These are phyloP conservation scores for Boechera divaricarpa DNA, from an alignment of 345 rosid genomes.

Conservation along the genomic window DNA sequence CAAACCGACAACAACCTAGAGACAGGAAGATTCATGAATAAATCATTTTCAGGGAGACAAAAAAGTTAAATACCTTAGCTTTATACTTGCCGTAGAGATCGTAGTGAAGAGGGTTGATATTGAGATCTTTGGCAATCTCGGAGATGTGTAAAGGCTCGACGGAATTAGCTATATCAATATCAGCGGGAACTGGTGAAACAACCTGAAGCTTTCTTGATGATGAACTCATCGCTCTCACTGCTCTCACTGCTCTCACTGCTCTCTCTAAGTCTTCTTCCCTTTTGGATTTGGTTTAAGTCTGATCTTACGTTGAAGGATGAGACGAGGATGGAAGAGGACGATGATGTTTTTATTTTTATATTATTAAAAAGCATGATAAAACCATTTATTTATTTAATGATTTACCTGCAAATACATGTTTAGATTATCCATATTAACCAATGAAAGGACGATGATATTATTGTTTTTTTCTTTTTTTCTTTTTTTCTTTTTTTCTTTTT, in stretches of 20 bases:
- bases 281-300: neutral
- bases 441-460: slow-evolving; percentile 19
- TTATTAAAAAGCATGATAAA: neutral
- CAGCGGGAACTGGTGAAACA: slow-evolving; percentile 91
- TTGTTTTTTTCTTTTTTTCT: neutral
- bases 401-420: neutral
- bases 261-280: neutral
- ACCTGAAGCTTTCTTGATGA: slow-evolving; percentile 75
- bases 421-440: neutral
- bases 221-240: slow-evolving; percentile 52
- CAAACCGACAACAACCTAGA: slow-evolving; percentile 20
- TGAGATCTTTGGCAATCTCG: slow-evolving; percentile 79
- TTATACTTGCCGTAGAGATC: slow-evolving; percentile 96
- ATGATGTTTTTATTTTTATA: neutral
- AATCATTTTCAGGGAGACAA: neutral
- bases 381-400: too few species aligned
- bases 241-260: too few species aligned
- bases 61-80: slow-evolving; percentile 70
- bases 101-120: slow-evolving; percentile 69
- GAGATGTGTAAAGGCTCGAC: slow-evolving; percentile 85
- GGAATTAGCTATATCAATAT: slow-evolving; percentile 90
- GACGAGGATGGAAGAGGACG: slow-evolving; percentile 17
- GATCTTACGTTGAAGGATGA: neutral
- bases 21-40: neutral
- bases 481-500: neutral